Evolutionary conservation across 2,329 filamentous ascomycete species (phyloP).

Genomic region (Xylariales sp.): DNA sequence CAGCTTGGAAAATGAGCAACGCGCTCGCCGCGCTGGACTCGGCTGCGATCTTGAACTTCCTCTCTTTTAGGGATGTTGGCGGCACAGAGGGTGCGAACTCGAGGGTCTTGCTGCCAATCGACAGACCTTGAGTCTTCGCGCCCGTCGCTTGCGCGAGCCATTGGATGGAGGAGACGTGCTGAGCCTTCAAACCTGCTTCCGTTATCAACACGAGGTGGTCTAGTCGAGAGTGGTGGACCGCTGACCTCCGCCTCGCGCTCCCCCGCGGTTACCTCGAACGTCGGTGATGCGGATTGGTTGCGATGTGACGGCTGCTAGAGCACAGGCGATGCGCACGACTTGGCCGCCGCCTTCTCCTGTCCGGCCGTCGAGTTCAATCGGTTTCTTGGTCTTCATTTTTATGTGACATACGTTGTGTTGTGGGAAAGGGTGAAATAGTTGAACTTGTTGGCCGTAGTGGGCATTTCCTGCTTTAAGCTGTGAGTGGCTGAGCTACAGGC

Average conservation of each 20-base stretch:
- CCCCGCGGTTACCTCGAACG: conserved; percentile 49
- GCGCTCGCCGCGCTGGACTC: conserved; percentile 49
- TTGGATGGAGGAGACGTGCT: conserved; percentile 53
- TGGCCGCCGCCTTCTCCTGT: conserved; percentile 61
- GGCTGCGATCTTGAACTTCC: conserved; percentile 45
- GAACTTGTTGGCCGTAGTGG: no score
- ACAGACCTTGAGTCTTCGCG: conserved; percentile 46
- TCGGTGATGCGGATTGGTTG: conserved; percentile 49
- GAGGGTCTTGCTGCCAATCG: conserved; percentile 45
- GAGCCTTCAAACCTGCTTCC: conserved; percentile 50
- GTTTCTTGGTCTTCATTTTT: no score
- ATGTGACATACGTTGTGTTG: no score
- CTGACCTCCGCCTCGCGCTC: conserved; percentile 27
- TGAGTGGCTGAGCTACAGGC: no score
- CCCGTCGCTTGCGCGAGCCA: conserved; percentile 48
- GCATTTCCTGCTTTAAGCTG: no score
- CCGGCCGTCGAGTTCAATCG: conserved; percentile 47
- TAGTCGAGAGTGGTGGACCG: background rate
- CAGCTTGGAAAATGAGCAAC: conserved; percentile 54
- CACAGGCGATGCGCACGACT: conserved; percentile 51
- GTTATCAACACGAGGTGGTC: background rate
- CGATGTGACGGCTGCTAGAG: conserved; percentile 50
- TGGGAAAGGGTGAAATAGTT: no score
- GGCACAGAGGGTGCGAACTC: conserved; percentile 39
- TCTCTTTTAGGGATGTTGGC: conserved; percentile 34